Base-by-base conservation (phyloP, 306 rosid species). In the Trifolium fragiferum region DNA sequence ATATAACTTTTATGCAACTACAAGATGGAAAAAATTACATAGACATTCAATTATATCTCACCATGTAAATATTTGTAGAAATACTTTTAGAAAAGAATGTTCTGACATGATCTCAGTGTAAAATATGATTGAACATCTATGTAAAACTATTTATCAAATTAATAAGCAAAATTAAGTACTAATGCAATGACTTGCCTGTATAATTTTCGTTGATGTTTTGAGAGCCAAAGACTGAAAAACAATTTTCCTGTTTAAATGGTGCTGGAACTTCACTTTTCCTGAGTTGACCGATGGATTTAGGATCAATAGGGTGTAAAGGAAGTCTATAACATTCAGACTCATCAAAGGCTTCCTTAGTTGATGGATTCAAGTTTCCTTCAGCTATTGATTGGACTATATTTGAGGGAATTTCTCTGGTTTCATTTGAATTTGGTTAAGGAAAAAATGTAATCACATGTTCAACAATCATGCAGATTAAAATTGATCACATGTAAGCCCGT, bases 331-430 rank as follows among this genome's bases (percentile, higher is more conserved):
- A 49, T 30, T 87, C 78, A 61, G 78, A 81, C 61, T 76, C 74
- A 69, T 86, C 88, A 84, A 93, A 93, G 51, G 90, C 84, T 78
- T 89, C 81, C 90, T 87, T 89, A 54, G 89, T 93, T 72, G 90
- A 80, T 21, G 98, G 98, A 51, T 93, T 88, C 76, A 93, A 49
- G 9, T 86, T 77, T 70, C 97, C 98, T 87, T 91, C 94, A 41
- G 97, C 98, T 73, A 93, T 87, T 77, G 88, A 88, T 30, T 73
- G 80, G 57, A 93, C 97, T 79, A 88, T 74, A 74, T 88, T 77
- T 81, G 89, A 68, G 59, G 97, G 93, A 70, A 93, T 77, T 70
- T 88, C 94, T 80, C 98, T 93, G 49, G 21, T 79, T 76, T 63
- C 47, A 72, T 75, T 78, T 51, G 51, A 60, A 64, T 35, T 61